Base-by-base conservation (phyloP, 768 basidiomycete genomes). In the Piloderma croceum region DNA sequence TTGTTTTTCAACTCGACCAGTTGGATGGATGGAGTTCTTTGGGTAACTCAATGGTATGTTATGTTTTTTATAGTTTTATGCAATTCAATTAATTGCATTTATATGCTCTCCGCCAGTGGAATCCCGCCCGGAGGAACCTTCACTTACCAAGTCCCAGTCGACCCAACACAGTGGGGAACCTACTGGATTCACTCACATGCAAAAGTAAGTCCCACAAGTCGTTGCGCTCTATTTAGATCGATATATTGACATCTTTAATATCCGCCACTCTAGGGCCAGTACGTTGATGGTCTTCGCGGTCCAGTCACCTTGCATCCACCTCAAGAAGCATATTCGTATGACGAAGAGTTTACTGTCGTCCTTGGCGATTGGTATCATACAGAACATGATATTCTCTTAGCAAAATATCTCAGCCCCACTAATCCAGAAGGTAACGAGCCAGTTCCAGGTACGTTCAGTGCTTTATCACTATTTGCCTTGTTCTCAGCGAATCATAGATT, bases 281-380 rank as follows among this genome's bases (percentile, higher is more conserved):
- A 96, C 52, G 83, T 87, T 34, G 93, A 98, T 50, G 93, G 94
- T 18, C 73, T 98, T 2, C 83, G 92, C n/a, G 73, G 90, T 0
- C 90, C 93, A 1, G 58, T 96, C 33, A 54, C 92, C 36, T 74
- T 97, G 36, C 85, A 86, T 52, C 80, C 82, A 4, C 61, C 69
- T 2, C 67, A 65, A 39, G 83, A 85, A 61, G 70, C 65, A n/a
- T 75, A 90, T 58, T 48, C 61, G 47, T 7, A 96, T 60, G 92
- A 97, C 59, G 88, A 83, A 20, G 94, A 97, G 50, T 92, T 78
- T 64, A 93, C 87, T 15, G 68, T 98, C 48, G 57, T 91, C 43
- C 67, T 97, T 1, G 76, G 80, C 5, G 93, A 97, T 59, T 98
- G 94, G 93, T 97, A 97, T 56, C 90, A 96, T 56, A 58, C 80